phyloP scores from a whole-genome alignment of 2,329 filamentous ascomycete genomes.

The Cladobotryum mycophilum region DNA sequence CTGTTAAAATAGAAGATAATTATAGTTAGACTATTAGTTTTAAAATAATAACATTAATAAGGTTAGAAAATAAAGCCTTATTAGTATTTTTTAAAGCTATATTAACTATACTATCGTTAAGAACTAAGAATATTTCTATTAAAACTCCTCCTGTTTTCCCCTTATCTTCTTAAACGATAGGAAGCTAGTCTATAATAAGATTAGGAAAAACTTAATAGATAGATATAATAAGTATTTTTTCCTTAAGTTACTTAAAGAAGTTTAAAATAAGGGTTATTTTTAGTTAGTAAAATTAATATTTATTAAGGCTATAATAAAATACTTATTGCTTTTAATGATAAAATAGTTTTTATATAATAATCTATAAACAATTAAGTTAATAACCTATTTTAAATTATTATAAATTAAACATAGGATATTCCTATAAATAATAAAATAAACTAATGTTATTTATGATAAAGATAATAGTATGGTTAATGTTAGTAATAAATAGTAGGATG shows the following conservation, averaged over 20 bases:
- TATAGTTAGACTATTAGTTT: not conserved
- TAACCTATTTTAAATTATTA: not conserved
- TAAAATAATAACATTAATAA: not conserved
- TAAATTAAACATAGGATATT: not conserved
- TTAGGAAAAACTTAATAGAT: not conserved
- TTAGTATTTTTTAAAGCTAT: not conserved
- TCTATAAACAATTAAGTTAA: no score
- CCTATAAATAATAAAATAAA: not conserved
- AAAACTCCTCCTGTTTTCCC: not conserved
- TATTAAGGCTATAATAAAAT: not conserved
- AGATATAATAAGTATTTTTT: not conserved
- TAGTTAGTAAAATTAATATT: conserved; percentile 1
- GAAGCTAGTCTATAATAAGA: not conserved
- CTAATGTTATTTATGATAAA: not conserved
- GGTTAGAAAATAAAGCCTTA: not conserved
- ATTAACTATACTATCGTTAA: not conserved
- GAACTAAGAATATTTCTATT: not conserved
- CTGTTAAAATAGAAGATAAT: not conserved
- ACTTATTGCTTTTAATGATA: not conserved
- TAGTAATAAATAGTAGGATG: no score
- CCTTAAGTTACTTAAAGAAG: not conserved
- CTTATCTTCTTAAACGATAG: not conserved
- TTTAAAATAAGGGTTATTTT: not conserved
- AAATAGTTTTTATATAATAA: not conserved
- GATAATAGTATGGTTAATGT: not conserved